These are phyloP conservation scores for Cutaneotrichosporon arboriforme DNA, from an alignment of 1,284 basidiomycete species.

Conservation along the genomic window DNA sequence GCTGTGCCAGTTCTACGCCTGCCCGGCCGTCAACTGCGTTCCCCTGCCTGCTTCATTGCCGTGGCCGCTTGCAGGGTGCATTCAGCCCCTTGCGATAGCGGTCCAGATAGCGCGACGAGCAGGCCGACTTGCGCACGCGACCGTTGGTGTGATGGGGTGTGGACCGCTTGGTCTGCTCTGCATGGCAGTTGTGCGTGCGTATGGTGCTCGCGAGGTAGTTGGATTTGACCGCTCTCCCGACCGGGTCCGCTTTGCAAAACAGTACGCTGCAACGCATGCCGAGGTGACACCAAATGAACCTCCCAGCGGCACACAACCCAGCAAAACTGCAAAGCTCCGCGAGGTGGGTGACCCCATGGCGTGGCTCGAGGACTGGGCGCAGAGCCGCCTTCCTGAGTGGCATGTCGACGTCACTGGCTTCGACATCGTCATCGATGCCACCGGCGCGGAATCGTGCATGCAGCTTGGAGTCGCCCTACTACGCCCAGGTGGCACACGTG, in stretches of 20 bases:
- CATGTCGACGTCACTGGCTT: slow-evolving; percentile 48
- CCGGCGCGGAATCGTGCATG: slow-evolving; percentile 59
- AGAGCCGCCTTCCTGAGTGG: slow-evolving; percentile 38
- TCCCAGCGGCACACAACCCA: neutral
- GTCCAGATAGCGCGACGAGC: slow-evolving; percentile 55
- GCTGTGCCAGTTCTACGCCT: slow-evolving; percentile 21
- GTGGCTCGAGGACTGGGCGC: slow-evolving; percentile 17
- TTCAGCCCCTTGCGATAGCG: slow-evolving; percentile 72
- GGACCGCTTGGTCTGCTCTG: slow-evolving; percentile 85
- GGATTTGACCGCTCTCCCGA: slow-evolving; percentile 56
- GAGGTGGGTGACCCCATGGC: slow-evolving; percentile 55
- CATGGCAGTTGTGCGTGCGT: slow-evolving; percentile 83
- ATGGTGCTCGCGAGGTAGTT: slow-evolving; percentile 70
- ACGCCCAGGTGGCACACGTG: slow-evolving; percentile 54
- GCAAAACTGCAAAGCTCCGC: slow-evolving; percentile 48
- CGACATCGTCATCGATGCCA: slow-evolving; percentile 57
- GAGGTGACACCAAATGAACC: neutral
- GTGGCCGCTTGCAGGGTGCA: slow-evolving; percentile 25
- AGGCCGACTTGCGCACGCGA: slow-evolving; percentile 51
- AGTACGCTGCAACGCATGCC: slow-evolving; percentile 59
- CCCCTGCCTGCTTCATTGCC: slow-evolving; percentile 14
- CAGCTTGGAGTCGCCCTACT: slow-evolving; percentile 53
- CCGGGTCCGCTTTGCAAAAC: slow-evolving; percentile 77
- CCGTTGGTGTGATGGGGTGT: slow-evolving; percentile 71
- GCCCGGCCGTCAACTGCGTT: slow-evolving; percentile 13